Conservation (phyloP, 768 basidiomycete genomes). For the Suillus luteus region DNA sequence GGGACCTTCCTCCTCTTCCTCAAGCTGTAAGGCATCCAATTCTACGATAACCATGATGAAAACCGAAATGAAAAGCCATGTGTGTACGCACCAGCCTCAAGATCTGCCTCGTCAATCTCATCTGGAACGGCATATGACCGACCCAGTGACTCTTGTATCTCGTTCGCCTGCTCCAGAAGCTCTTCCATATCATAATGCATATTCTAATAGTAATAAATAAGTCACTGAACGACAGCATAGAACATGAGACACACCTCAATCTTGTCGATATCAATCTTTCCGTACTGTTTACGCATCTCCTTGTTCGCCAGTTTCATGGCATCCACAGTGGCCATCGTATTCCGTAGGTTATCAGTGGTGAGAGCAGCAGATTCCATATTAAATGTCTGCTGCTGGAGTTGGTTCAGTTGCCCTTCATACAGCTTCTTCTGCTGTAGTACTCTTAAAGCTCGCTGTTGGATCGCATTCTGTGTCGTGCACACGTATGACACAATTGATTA, state of each 20-base stretch:
- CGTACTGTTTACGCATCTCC: slow-evolving; percentile 95
- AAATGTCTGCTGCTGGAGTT: slow-evolving; percentile 92
- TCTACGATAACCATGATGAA: slow-evolving; percentile 49
- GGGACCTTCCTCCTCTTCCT: slow-evolving; percentile 87
- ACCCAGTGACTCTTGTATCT: slow-evolving; percentile 93
- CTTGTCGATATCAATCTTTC: slow-evolving; percentile 96
- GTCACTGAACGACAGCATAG: not conserved
- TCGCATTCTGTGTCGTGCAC: slow-evolving; percentile 61
- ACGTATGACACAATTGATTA: not conserved
- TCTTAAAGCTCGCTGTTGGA: slow-evolving; percentile 91
- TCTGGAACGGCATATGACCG: slow-evolving; percentile 96
- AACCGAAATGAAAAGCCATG: not conserved
- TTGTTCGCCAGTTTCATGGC: slow-evolving; percentile 97
- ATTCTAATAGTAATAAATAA: slow-evolving; percentile 48
- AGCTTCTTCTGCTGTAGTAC: slow-evolving; percentile 94
- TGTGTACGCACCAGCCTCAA: slow-evolving; percentile 79
- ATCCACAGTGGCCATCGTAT: slow-evolving; percentile 98
- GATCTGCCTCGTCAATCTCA: slow-evolving; percentile 95
- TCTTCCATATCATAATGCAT: slow-evolving; percentile 99
- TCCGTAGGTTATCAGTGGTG: slow-evolving; percentile 96
- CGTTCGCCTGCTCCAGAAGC: slow-evolving; percentile 93
- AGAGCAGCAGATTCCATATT: slow-evolving; percentile 98
- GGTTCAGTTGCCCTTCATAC: slow-evolving; percentile 91
- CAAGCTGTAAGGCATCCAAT: slow-evolving; percentile 89
- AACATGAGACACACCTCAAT: slow-evolving; percentile 72